phyloP scores from a whole-genome alignment of 176 grass and related monocot species.

The Eleusine coracana region DNA sequence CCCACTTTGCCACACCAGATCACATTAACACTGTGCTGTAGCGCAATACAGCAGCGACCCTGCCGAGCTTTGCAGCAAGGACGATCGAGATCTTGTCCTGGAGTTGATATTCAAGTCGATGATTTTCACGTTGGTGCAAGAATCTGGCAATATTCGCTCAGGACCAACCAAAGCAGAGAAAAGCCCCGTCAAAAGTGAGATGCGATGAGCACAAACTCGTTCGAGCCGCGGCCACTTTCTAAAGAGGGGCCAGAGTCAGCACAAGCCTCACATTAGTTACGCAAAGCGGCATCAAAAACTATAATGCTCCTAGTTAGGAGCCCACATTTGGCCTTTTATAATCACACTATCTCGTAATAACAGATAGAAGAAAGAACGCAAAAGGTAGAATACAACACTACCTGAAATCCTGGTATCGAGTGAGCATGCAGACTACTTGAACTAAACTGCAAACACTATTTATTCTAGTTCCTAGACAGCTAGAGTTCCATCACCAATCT shows the following conservation, averaged over 20 bases:
- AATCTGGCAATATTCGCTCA: neutral
- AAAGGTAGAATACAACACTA: neutral
- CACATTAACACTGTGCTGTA: neutral
- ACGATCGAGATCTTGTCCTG: neutral
- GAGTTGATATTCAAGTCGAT: neutral
- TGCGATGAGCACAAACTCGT: neutral
- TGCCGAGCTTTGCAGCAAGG: neutral
- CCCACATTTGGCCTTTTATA: neutral
- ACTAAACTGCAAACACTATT: neutral
- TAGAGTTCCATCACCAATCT: neutral
- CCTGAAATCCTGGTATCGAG: neutral
- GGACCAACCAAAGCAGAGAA: neutral
- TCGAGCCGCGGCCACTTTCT: neutral
- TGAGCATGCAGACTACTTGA: neutral
- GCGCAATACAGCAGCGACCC: neutral
- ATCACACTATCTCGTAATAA: neutral
- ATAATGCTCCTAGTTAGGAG: neutral
- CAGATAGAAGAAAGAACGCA: neutral
- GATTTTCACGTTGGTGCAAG: neutral
- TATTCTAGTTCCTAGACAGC: neutral
- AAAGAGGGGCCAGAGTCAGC: neutral
- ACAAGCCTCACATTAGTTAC: neutral
- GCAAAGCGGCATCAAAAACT: neutral
- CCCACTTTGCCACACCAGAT: neutral
- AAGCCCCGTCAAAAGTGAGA: neutral